Conservation (phyloP, 768 basidiomycete species). For the Tricholoma matsutake region DNA sequence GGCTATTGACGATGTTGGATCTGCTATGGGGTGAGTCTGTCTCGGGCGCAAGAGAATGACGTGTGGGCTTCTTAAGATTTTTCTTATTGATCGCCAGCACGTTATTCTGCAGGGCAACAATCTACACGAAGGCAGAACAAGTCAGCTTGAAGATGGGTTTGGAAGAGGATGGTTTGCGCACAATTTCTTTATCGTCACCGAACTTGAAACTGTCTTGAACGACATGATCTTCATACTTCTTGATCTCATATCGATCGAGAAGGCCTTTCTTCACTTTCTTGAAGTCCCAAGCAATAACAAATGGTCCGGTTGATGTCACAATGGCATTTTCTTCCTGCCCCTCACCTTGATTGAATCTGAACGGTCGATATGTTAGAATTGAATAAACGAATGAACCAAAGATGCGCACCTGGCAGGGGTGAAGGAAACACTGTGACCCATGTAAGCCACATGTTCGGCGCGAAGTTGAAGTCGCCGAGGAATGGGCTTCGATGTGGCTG, state of each 20-base stretch:
- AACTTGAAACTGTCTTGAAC: constrained; percentile 99
- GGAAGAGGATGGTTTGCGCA: constrained; percentile 36
- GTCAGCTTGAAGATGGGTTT: constrained; percentile 1
- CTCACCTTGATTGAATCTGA: constrained; percentile 89
- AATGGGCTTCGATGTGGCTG: constrained; percentile 88
- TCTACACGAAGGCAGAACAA: constrained; percentile 44
- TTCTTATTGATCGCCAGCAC: constrained; percentile 95
- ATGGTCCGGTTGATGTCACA: constrained; percentile 90
- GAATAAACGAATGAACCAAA: neutral
- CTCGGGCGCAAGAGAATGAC: constrained; percentile 60
- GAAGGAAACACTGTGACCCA: constrained; percentile 84
- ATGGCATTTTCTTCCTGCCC: constrained; percentile 92
- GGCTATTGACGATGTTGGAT: constrained; percentile 68
- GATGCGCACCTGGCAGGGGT: constrained; percentile 81
- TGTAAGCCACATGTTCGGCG: constrained; percentile 91
- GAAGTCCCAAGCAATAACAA: constrained; percentile 97
- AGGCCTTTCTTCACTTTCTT: constrained; percentile 90
- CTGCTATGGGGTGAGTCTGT: constrained; percentile 37
- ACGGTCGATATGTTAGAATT: constrained; percentile 1
- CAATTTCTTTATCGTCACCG: constrained; percentile 95
- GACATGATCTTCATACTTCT: constrained; percentile 90
- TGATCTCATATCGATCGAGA: constrained; percentile 92
- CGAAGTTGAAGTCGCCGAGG: constrained; percentile 85
- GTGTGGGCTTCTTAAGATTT: constrained; percentile 78
- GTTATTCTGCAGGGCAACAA: constrained; percentile 93